Evolutionary conservation across 2,329 filamentous ascomycete species (phyloP).

Genomic region (Colletotrichum euphorbiae): DNA sequence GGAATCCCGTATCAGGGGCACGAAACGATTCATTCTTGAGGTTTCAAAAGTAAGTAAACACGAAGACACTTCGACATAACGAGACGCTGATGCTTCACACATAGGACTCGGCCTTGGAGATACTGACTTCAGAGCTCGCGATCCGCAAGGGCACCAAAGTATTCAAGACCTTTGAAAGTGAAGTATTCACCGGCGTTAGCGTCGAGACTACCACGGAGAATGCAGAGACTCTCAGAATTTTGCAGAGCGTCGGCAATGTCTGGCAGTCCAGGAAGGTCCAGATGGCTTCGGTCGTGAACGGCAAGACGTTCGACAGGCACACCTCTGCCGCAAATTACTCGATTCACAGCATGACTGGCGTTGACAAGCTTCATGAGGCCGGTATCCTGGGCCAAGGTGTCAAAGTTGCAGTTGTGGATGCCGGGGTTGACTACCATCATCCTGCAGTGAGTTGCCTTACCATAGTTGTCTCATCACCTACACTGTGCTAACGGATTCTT

Average conservation of each 20-base stretch:
- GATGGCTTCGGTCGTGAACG: conserved; percentile 5
- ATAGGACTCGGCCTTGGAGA: conserved; percentile 17
- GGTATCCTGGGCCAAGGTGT: conserved; percentile 53
- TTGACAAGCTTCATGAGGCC: conserved; percentile 51
- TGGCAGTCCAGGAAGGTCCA: conserved; percentile 33
- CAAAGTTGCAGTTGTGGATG: conserved; percentile 54
- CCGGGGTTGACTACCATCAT: conserved; percentile 55
- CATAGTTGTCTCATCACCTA: background rate
- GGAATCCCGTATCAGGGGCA: background rate
- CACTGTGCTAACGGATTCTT: background rate
- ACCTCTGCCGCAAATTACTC: conserved; percentile 45
- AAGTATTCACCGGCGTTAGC: conserved; percentile 37
- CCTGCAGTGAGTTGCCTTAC: conserved; percentile 45
- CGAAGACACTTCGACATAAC: fast-evolving
- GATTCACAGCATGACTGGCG: conserved; percentile 54
- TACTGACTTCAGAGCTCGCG: background rate
- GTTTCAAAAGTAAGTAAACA: conserved; percentile 2
- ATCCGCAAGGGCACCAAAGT: conserved; percentile 11
- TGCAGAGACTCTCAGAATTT: conserved; percentile 14
- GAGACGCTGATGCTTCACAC: background rate
- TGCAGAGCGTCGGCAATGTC: conserved; percentile 30
- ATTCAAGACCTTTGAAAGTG: conserved; percentile 28
- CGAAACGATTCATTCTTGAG: conserved; percentile 37
- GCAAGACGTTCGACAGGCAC: background rate
- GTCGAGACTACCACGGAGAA: conserved; percentile 20